Evolutionary conservation across 139 green algal genomes (phyloP).

Genomic region (Chlorella sp.): DNA sequence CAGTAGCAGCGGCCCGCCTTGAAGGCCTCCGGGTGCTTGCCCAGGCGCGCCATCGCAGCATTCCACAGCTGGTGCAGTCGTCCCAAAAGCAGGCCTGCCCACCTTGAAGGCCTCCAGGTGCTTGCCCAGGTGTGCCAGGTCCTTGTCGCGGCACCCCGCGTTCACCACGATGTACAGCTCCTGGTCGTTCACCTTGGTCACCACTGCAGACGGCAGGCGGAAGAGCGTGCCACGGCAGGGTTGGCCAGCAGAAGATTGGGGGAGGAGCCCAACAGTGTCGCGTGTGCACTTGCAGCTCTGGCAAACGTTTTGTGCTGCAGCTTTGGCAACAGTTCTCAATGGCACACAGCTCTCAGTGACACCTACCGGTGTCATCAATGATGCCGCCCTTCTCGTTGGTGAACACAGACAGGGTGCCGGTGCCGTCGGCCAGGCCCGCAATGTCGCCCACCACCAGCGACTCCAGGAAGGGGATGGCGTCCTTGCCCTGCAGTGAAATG

Average conservation of each 20-base stretch:
- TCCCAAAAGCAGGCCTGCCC: slow-evolving; percentile 78
- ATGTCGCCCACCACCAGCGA: slow-evolving; percentile 94
- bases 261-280: too few relatives aligned
- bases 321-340: not conserved
- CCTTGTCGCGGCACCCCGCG: slow-evolving; percentile 96
- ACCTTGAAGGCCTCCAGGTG: slow-evolving; percentile 82
- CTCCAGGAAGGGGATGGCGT: slow-evolving; percentile 94
- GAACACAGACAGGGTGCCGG: slow-evolving; percentile 89
- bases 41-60: slow-evolving; percentile 95
- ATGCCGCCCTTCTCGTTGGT: slow-evolving; percentile 98
- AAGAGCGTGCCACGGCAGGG: too few relatives aligned
- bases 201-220: slow-evolving; percentile 45
- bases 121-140: slow-evolving; percentile 91
- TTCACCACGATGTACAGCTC: slow-evolving; percentile 99
- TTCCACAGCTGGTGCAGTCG: slow-evolving; percentile 95
- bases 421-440: slow-evolving; percentile 80
- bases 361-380: slow-evolving; percentile 96
- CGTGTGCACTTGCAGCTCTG: too few relatives aligned
- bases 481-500: slow-evolving; percentile 59
- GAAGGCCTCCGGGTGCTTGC: slow-evolving; percentile 77
- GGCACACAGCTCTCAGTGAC: too few relatives aligned
- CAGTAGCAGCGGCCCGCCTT: too few relatives aligned
- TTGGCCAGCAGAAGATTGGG: too few relatives aligned
- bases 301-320: not conserved
- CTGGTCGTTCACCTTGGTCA: slow-evolving; percentile 61